Conservation (phyloP, 2,329 filamentous ascomycete species). For the Aureobasidium sp. region DNA sequence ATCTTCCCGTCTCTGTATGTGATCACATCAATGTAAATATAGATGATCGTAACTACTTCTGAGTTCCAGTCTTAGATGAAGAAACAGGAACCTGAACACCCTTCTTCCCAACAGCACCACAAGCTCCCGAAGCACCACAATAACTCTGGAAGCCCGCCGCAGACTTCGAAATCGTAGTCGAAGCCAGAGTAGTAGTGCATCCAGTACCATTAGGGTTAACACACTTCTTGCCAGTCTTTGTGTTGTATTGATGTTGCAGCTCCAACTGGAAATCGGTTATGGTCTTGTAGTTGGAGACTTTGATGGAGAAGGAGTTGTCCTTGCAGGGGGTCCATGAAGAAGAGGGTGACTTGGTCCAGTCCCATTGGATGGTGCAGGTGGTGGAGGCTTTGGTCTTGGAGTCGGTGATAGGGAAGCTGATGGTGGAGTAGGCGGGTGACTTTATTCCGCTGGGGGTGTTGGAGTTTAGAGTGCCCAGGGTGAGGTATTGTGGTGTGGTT, state of each 20-base stretch:
- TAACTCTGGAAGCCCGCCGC: neutral
- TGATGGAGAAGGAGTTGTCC: neutral
- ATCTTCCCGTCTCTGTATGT: too few relatives aligned
- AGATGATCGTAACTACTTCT: neutral
- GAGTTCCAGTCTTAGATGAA: slow-evolving; percentile 10
- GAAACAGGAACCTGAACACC: neutral
- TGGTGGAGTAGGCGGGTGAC: neutral
- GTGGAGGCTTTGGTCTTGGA: slow-evolving; percentile 5
- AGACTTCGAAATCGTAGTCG: neutral
- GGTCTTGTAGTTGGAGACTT: slow-evolving; percentile 4
- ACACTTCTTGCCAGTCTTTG: slow-evolving; percentile 11
- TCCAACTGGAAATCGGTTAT: neutral
- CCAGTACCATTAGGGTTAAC: neutral
- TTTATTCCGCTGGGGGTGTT: slow-evolving; percentile 9
- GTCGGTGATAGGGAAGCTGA: slow-evolving; percentile 8
- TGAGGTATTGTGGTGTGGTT: slow-evolving; percentile 6
- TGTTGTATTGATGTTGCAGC: slow-evolving; percentile 8
- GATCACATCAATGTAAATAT: neutral
- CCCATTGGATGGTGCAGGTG: slow-evolving; percentile 10
- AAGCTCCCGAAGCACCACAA: slow-evolving; percentile 10
- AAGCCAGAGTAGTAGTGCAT: neutral
- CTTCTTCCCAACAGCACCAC: neutral
- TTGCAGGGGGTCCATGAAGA: neutral
- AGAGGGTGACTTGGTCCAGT: slow-evolving; percentile 6
- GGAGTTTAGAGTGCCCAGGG: neutral